phyloP scores from a whole-genome alignment of 1,284 basidiomycete genomes.

The Cutaneotrichosporon curvatum region DNA sequence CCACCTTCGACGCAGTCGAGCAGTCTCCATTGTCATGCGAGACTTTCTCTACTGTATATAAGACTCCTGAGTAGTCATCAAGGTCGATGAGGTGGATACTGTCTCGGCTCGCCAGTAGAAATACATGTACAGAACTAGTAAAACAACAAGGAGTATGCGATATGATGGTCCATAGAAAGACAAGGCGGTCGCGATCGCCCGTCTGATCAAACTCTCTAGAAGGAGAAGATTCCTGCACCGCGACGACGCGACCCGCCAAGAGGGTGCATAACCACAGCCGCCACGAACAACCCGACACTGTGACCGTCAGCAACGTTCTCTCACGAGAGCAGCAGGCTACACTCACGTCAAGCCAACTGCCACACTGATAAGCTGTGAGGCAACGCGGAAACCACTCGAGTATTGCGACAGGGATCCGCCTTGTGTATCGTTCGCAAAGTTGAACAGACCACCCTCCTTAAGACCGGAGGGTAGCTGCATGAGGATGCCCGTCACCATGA shows the following conservation, averaged over 20 bases:
- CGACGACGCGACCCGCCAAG: slow-evolving; percentile 47
- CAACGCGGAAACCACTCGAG: slow-evolving; percentile 44
- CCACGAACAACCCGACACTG: slow-evolving; percentile 59
- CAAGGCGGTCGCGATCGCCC: too few species aligned
- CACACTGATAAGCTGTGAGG: slow-evolving; percentile 47
- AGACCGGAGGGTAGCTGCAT: slow-evolving; percentile 78
- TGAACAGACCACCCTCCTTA: slow-evolving; percentile 53
- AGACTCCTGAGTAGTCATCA: too few species aligned
- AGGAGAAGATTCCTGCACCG: slow-evolving; percentile 46
- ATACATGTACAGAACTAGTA: too few species aligned
- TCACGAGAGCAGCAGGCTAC: not conserved
- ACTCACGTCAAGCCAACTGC: slow-evolving; percentile 47
- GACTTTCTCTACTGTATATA: too few species aligned
- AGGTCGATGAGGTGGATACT: too few species aligned
- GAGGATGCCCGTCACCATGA: slow-evolving; percentile 62
- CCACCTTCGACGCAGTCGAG: too few species aligned
- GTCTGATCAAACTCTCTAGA: too few species aligned
- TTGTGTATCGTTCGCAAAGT: slow-evolving; percentile 31
- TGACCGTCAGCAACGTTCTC: not conserved
- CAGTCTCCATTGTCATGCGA: too few species aligned
- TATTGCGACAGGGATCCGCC: slow-evolving; percentile 41
- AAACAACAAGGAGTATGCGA: too few species aligned
- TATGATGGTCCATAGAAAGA: slow-evolving; percentile 32
- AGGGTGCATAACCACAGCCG: slow-evolving; percentile 49
- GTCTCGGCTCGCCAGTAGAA: too few species aligned